Conservation (phyloP, 2,329 filamentous ascomycete genomes). For the Eutypa lata region DNA sequence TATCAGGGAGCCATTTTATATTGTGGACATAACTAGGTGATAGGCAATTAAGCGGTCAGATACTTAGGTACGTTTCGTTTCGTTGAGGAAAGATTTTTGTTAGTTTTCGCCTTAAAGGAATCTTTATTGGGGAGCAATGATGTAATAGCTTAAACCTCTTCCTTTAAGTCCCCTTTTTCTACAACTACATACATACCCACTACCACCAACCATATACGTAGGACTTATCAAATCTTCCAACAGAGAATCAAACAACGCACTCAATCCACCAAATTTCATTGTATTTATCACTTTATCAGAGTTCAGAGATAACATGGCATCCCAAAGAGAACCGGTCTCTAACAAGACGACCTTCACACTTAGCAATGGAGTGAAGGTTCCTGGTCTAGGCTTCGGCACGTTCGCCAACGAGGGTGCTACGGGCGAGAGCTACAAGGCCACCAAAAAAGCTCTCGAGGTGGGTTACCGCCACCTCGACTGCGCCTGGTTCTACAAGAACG, state of each 20-base stretch:
- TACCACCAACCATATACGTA: too few species aligned
- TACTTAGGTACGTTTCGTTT: background rate
- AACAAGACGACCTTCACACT: conserved; percentile 38
- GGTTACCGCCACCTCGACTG: conserved; percentile 68
- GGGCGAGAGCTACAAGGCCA: conserved; percentile 61
- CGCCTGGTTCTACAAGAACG: conserved; percentile 69
- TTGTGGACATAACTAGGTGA: background rate
- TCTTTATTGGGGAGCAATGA: background rate
- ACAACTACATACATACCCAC: background rate
- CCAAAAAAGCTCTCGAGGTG: conserved; percentile 57
- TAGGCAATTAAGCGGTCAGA: background rate
- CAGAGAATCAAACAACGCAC: background rate
- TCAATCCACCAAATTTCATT: background rate
- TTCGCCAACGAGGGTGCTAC: conserved; percentile 63
- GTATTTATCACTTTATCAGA: background rate
- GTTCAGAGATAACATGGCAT: conserved; percentile 1
- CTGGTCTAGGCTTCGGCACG: conserved; percentile 62
- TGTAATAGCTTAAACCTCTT: background rate
- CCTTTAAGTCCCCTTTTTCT: background rate
- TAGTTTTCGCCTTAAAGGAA: background rate
- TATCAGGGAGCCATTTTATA: background rate
- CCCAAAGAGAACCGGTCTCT: background rate
- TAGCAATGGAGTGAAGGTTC: conserved; percentile 55
- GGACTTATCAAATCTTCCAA: too few species aligned
- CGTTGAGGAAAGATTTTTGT: background rate